These are phyloP conservation scores for Sechiopsis laciniata DNA, from an alignment of 306 rosid genomes.

Conservation along the genomic window DNA sequence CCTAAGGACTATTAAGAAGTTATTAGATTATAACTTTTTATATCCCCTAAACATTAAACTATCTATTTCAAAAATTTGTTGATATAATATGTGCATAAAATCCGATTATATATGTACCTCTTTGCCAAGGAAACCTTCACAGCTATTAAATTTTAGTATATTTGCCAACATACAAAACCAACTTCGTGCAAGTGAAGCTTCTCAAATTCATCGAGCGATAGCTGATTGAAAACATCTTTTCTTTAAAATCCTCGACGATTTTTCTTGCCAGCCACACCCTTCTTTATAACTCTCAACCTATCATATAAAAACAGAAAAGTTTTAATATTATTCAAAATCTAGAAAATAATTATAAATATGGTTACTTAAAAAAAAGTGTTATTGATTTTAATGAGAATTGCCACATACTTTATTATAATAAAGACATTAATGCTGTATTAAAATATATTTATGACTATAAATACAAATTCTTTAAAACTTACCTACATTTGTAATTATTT, in stretches of 20 bases:
- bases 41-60: neutral
- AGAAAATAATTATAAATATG: too few species aligned
- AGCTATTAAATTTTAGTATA: neutral
- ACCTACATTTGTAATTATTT: too few species aligned
- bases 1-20: too few species aligned
- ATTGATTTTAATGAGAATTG: too few species aligned
- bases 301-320: too few species aligned
- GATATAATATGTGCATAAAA: neutral
- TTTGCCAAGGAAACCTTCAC: neutral
- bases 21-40: too few species aligned
- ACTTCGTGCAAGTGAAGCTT: neutral
- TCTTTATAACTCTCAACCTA: slow-evolving; percentile 73
- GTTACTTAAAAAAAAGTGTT: too few species aligned
- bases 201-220: slow-evolving; percentile 24
- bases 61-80: neutral
- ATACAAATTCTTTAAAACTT: too few species aligned
- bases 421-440: too few species aligned
- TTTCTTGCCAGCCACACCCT: slow-evolving; percentile 58
- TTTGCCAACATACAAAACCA: neutral
- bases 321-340: too few species aligned
- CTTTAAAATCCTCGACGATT: slow-evolving; percentile 22
- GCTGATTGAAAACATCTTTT: slow-evolving; percentile 65
- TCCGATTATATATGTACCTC: neutral
- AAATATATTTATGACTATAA: too few species aligned
- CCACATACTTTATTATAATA: too few species aligned